Evolutionary conservation across 176 grass and related monocot genomes (phyloP), one percentile per base, ranked within the genome.

Genomic region (Phyllostachys edulis): DNA sequence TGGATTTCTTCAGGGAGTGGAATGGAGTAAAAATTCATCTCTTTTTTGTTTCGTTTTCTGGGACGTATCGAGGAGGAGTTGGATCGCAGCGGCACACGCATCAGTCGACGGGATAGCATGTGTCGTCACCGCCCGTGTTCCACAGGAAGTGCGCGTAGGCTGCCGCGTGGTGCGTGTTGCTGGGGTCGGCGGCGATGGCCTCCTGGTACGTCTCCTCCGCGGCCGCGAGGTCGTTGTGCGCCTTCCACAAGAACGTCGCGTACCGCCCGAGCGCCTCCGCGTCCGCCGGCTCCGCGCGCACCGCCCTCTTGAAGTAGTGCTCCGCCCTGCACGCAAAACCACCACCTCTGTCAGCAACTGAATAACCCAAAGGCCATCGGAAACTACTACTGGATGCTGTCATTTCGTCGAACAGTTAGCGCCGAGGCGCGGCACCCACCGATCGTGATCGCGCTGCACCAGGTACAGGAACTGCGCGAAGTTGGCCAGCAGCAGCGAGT

Each of bases 61-160:
- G 83, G 79, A 79, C 45, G 75, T 69, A 39, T 63, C 66, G 77
- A 62, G 13, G 23, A 1, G 20, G 9, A 2, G 78, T 8, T 85
- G 77, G 82, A 24, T 77, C 11, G 34, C 40, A 4, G 52, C 34
- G 42, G 45, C 5, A 38, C 13, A 24, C 9, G n/a, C 82, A 27
- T 87, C 69, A 87, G 85, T 88, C 88, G 77, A 88, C 65, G 17
- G 91, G 90, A 82, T 86, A 98, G 78, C 96, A 98, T 46, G 96
- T 98, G 80, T 98, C 96, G 44, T 95, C 93, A 11, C 96, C 96
- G 76, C 96, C 96, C 78, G 93, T 98, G 92, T 84, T 98, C 96
- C 96, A 98, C 21, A 98, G 79, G 91, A 98, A 98, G 72, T 98
- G 91, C 42, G 96, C 93, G 79, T 98, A 98, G 50, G 82, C 87